Base-by-base conservation (phyloP, 129 eudicot species). In the Oenanthe sinensis region DNA sequence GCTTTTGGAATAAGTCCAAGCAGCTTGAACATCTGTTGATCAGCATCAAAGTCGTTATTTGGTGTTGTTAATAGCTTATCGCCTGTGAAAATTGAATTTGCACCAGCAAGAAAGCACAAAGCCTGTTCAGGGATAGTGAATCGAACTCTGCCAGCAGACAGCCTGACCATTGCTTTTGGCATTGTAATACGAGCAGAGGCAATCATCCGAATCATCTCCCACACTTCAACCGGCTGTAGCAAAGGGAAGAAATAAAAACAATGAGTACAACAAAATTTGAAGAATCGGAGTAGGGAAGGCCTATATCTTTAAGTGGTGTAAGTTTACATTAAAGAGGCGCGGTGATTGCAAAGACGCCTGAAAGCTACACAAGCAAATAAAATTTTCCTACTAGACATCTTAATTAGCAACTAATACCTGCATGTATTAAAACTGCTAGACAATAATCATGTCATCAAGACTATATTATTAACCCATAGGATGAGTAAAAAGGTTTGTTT, bases 141-240 rank as follows among this genome's bases (percentile, higher is more conserved):
- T 75, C 90, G 84, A 55, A 96, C 96, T 84, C 99, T 82, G 6
- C 99, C 99, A 15, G 99, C 99, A 62, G 97, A 96, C 33, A 96
- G 84, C 75, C 97, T 86, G 71, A 96, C 99, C 97, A 96, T 96
- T 20, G 99, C 97, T 54, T 90, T 90, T 40, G 99, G 99, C 99
- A 96, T 96, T 11, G 89, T 81, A 46, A 96, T 96, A 24, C 99
- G 95, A 2, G 97, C 97, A 20, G 97, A 90, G 28, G 91, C 97
- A 55, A 96, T 90, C 99, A 96, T 96, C 81, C 99, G 86, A 55
- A 96, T 87, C 99, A 96, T 96, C 88, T 96, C 97, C 99, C 99
- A 92, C 81, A 96, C 90, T 71, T 92, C 97, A 74, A 96, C 97
- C 10, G 92, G 91, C 99, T 96, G 89, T 28, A 45, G 22, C 16